Percentiles rank a stretch among this genome's conserved stretches.
These are phyloP conservation scores for Crepidotus variabilis DNA, from an alignment of 768 basidiomycete species.

Conservation along the genomic window DNA sequence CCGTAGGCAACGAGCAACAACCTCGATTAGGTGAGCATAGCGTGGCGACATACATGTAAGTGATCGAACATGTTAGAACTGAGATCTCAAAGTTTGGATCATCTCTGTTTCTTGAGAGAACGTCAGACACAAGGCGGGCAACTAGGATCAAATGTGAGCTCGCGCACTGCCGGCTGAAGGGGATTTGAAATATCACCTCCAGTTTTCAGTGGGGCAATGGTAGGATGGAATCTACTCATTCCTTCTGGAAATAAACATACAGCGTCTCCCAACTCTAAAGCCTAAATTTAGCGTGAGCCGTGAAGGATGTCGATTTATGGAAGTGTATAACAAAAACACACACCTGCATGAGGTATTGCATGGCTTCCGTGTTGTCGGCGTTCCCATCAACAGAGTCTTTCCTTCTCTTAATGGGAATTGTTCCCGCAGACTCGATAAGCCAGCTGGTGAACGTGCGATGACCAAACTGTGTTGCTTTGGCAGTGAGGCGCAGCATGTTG, in stretches of 20 bases:
- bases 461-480: slow-evolving; percentile 86
- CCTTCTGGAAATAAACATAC: slow-evolving; percentile 88
- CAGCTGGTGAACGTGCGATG: slow-evolving; percentile 82
- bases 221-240: slow-evolving; percentile 79
- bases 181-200: slow-evolving; percentile 50
- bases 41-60: slow-evolving; percentile 58
- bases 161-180: neutral
- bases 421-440: slow-evolving; percentile 87
- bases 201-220: slow-evolving; percentile 84
- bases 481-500: slow-evolving; percentile 79
- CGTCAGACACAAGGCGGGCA: slow-evolving; percentile 76
- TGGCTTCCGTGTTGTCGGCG: slow-evolving; percentile 64
- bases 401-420: slow-evolving; percentile 75
- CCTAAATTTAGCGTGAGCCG: slow-evolving; percentile 36
- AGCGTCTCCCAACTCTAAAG: slow-evolving; percentile 71
- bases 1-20: slow-evolving; percentile 5
- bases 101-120: slow-evolving; percentile 64
- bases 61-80: slow-evolving; percentile 74
- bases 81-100: slow-evolving; percentile 70
- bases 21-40: neutral
- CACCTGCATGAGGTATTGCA: slow-evolving; percentile 70
- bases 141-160: slow-evolving; percentile 37
- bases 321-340: neutral
- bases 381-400: slow-evolving; percentile 59
- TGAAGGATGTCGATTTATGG: slow-evolving; percentile 1